phyloP scores from a whole-genome alignment of 352 stramenopile species.

The Pseudoperonospora humuli region DNA sequence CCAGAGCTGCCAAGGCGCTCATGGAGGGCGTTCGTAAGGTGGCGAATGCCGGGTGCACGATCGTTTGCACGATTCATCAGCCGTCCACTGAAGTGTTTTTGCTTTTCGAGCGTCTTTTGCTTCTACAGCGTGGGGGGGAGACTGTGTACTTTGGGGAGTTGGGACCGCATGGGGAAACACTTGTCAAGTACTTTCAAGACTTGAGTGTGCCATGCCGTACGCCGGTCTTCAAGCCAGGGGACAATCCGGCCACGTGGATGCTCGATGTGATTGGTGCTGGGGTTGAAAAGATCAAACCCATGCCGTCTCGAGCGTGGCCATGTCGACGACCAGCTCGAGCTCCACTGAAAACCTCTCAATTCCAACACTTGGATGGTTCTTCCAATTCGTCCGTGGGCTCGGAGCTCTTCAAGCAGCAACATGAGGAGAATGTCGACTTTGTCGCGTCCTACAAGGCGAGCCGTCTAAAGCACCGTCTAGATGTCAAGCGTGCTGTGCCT shows the following conservation, averaged over 20 bases:
- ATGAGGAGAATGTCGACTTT: constrained; percentile 24
- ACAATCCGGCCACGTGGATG: constrained; percentile 87
- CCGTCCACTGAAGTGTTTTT: constrained; percentile 45
- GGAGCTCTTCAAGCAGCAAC: constrained; percentile 8
- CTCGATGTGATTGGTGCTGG: constrained; percentile 55
- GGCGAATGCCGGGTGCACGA: constrained; percentile 64
- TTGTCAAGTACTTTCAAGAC: constrained; percentile 62
- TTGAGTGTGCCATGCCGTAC: constrained; percentile 14
- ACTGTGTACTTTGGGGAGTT: constrained; percentile 83
- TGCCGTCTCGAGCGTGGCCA: constrained; percentile 3
- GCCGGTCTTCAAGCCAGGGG: constrained; percentile 39
- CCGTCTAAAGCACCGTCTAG: constrained; percentile 21
- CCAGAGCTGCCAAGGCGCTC: constrained; percentile 47
- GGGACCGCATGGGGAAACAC: constrained; percentile 34
- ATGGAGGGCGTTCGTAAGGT: constrained; percentile 51
- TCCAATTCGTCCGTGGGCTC: constrained; percentile 16
- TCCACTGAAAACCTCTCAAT: constrained; percentile 1
- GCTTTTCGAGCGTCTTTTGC: constrained; percentile 72
- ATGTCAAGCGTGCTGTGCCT: constrained; percentile 21
- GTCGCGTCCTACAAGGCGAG: constrained; percentile 28
- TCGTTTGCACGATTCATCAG: constrained; percentile 56
- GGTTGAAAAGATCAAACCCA: constrained; percentile 21
- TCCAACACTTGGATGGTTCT: constrained; percentile 15
- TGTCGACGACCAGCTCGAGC: constrained; percentile 1
- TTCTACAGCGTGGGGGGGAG: constrained; percentile 77